Evolutionary conservation across 2,329 filamentous ascomycete genomes (phyloP).

Genomic region (Colletotrichum australisinense): DNA sequence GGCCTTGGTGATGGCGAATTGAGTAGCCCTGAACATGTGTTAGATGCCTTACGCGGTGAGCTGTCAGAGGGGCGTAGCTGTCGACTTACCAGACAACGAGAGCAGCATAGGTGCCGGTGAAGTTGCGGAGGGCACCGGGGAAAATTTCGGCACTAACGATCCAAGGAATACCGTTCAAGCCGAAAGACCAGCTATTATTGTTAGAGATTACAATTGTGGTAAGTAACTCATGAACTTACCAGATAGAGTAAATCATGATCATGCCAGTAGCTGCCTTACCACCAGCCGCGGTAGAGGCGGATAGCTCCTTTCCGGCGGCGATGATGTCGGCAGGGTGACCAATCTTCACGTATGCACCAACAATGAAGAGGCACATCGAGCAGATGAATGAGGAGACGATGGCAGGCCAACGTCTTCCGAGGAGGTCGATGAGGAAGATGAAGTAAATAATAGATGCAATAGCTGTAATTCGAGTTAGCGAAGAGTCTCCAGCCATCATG

Average conservation of each 20-base stretch:
- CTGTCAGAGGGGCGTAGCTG: background rate
- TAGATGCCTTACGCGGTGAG: background rate
- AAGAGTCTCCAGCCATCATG: too few relatives aligned
- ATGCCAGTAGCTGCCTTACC: slow-evolving; percentile 65
- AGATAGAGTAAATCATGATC: slow-evolving; percentile 65
- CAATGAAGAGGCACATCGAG: slow-evolving; percentile 60
- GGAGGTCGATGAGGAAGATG: slow-evolving; percentile 50
- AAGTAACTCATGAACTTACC: slow-evolving; percentile 48
- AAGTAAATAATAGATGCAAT: slow-evolving; percentile 54
- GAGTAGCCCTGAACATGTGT: slow-evolving; percentile 50
- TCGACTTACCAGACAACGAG: slow-evolving; percentile 34
- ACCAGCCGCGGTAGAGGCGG: slow-evolving; percentile 54
- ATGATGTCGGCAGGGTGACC: slow-evolving; percentile 59
- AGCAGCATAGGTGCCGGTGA: slow-evolving; percentile 54
- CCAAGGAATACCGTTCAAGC: slow-evolving; percentile 58
- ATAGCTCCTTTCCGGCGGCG: slow-evolving; percentile 52
- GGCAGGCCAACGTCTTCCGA: slow-evolving; percentile 52
- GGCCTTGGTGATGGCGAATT: slow-evolving; percentile 56
- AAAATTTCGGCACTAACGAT: slow-evolving; percentile 58
- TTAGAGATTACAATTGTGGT: too few relatives aligned
- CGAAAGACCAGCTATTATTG: slow-evolving; percentile 51
- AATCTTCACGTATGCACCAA: slow-evolving; percentile 64
- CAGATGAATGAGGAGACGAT: slow-evolving; percentile 61
- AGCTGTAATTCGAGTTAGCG: slow-evolving; percentile 34
- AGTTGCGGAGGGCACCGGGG: slow-evolving; percentile 53